These are phyloP conservation scores for Fusarium domesticum DNA, from an alignment of 2,329 filamentous ascomycete genomes.

Conservation along the genomic window DNA sequence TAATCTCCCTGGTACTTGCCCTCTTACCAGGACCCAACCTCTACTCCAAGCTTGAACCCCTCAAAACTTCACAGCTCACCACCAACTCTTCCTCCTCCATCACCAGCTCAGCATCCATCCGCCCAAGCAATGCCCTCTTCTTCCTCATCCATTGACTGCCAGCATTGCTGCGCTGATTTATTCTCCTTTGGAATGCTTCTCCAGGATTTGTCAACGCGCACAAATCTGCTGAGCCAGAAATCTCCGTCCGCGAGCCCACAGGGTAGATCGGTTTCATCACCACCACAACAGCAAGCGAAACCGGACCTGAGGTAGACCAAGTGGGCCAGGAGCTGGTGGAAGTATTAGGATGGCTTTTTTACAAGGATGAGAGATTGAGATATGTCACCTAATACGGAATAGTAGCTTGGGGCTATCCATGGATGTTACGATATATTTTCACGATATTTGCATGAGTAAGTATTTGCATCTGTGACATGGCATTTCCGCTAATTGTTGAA, in stretches of 20 bases:
- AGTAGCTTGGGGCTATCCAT: too few relatives aligned
- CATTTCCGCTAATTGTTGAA: too few relatives aligned
- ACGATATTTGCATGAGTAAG: too few relatives aligned
- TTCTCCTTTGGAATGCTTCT: conserved; percentile 38
- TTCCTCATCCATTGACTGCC: conserved; percentile 27
- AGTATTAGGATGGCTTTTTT: not conserved
- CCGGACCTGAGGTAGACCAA: conserved; percentile 6
- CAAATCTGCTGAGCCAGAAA: conserved; percentile 21
- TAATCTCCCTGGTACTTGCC: conserved; percentile 2
- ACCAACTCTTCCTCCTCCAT: conserved; percentile 15
- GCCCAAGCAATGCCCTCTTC: conserved; percentile 14
- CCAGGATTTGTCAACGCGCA: conserved; percentile 33
- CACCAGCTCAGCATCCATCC: conserved; percentile 1
- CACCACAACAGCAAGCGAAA: conserved; percentile 10
- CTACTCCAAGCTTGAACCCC: not conserved
- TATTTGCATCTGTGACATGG: too few relatives aligned
- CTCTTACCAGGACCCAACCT: not conserved
- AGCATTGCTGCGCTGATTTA: conserved; percentile 34
- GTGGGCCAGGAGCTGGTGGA: conserved; percentile 13
- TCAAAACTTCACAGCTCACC: conserved; percentile 10
- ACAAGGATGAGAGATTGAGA: not conserved
- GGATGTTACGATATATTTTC: too few relatives aligned
- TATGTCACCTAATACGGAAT: too few relatives aligned
- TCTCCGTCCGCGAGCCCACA: conserved; percentile 1
- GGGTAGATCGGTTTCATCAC: not conserved